Evolutionary conservation across 2,329 filamentous ascomycete genomes (phyloP).

Genomic region (Juglanconis oblonga): DNA sequence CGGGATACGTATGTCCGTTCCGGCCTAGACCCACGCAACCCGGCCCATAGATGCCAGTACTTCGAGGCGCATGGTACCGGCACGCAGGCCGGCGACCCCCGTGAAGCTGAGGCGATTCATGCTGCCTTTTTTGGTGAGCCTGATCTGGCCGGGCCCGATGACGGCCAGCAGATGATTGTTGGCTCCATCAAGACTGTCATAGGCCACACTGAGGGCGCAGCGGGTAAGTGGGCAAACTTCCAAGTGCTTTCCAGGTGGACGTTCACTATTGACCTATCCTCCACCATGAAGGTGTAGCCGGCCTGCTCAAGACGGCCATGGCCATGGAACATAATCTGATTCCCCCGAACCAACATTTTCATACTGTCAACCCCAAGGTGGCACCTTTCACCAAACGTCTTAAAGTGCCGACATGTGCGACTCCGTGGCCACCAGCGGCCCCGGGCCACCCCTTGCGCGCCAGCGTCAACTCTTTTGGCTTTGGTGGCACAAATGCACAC

Average conservation of each 20-base stretch:
- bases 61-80: slow-evolving; percentile 45
- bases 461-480: slow-evolving; percentile 4
- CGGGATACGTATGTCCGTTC: slow-evolving; percentile 39
- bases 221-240: slow-evolving; percentile 24
- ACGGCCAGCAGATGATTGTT: slow-evolving; percentile 26
- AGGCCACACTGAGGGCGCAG: slow-evolving; percentile 40
- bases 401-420: slow-evolving; percentile 9
- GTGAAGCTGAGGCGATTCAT: slow-evolving; percentile 40
- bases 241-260: no score
- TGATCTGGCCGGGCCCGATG: background rate
- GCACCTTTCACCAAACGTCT: slow-evolving; percentile 26
- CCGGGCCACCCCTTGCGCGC: slow-evolving; percentile 6
- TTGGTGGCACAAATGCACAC: background rate
- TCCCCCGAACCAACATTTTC: slow-evolving; percentile 34
- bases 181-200: slow-evolving; percentile 32
- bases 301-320: slow-evolving; percentile 34
- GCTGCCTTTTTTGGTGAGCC: slow-evolving; percentile 33
- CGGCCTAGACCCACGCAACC: slow-evolving; percentile 33
- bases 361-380: slow-evolving; percentile 32
- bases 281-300: slow-evolving; percentile 26
- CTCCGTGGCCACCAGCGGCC: slow-evolving; percentile 24
- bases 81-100: slow-evolving; percentile 37
- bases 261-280: no score
- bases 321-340: slow-evolving; percentile 32
- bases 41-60: slow-evolving; percentile 39